A percentile compares a stretch with the other conserved stretches of the same genome.
Evolutionary conservation across 2,329 filamentous ascomycete species (phyloP).

Genomic region (Stromatinia cepivora): DNA sequence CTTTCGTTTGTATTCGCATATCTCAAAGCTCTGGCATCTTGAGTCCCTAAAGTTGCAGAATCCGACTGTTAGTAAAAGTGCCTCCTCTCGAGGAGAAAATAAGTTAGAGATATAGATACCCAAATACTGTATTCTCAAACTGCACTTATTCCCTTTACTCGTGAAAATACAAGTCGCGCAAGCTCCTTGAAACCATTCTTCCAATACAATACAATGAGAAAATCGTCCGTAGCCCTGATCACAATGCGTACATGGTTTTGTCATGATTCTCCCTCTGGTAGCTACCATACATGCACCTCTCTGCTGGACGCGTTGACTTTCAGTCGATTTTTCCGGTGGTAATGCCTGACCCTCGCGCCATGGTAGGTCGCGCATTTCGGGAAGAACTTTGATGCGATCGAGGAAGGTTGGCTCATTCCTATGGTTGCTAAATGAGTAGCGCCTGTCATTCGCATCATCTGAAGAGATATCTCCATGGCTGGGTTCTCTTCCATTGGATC

Average conservation of each 20-base stretch:
- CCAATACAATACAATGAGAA: slow-evolving; percentile 33
- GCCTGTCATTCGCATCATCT: slow-evolving; percentile 5
- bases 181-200: slow-evolving; percentile 36
- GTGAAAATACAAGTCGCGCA: slow-evolving; percentile 36
- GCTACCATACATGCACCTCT: slow-evolving; percentile 33
- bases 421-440: slow-evolving; percentile 6
- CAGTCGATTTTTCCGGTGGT: slow-evolving; percentile 31
- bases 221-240: slow-evolving; percentile 34
- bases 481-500: slow-evolving; percentile 8
- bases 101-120: slow-evolving; percentile 24
- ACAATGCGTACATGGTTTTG: slow-evolving; percentile 32
- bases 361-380: slow-evolving; percentile 33
- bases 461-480: background rate
- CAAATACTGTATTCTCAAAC: slow-evolving; percentile 30
- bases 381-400: slow-evolving; percentile 25
- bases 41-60: slow-evolving; percentile 25
- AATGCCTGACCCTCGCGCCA: slow-evolving; percentile 36
- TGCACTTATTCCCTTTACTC: slow-evolving; percentile 36
- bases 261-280: slow-evolving; percentile 29
- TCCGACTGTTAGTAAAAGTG: background rate
- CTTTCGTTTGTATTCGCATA: slow-evolving; percentile 26
- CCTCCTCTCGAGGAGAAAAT: background rate
- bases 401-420: slow-evolving; percentile 19
- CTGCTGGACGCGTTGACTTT: slow-evolving; percentile 35
- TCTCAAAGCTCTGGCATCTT: slow-evolving; percentile 32